Base-by-base conservation (phyloP, 2,329 filamentous ascomycete genomes). In the Phoma sp. region DNA sequence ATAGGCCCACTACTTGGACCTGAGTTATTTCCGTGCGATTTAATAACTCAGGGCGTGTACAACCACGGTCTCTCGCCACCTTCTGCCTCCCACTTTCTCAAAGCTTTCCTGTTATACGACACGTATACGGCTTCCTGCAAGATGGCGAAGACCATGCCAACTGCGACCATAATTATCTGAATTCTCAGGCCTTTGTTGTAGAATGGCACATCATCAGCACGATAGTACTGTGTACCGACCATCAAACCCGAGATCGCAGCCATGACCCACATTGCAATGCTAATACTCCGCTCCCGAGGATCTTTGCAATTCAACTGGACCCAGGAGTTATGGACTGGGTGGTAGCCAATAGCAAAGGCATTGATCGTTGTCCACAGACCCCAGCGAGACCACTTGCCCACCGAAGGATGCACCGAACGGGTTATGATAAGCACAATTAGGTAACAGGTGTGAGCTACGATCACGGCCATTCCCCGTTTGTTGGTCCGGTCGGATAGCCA, bases 241-340 rank as follows among this genome's bases (percentile, higher is more conserved):
- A 83, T 82, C 48, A 83, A 56, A 0, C 81, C 81, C 12, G 69
- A 76, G 7, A 81, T 82, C 3, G 81, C 80, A n/a, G 72, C 76
- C 80, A 83, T 82, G 2, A 83, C 81, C 74, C 74, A 77, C 78
- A 79, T 76, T 73, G 82, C 81, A 41, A 84, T 77, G 19, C 72
- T 75, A 45, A 84, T 80, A 57, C 79, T 83, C 48, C 80, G 66
- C 63, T 83, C 81, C 4, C 76, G 67, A 0, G 78, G 63, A 17
- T 78, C 78, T 13, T 69, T 71, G 59, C 81, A 83, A 58, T 84
- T 84, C 6, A 83, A 68, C 62, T 83, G 80, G 17, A 82, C 70
- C 81, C 81, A 84, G 0, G 79, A 76, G 64, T 84, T 84, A 50
- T 83, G 80, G 0, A 81, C 74, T 0, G 81, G 81, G 64, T 84